Percentiles rank a stretch among this genome's conserved stretches.
These are phyloP conservation scores for Yueomyces sp. DNA, from an alignment of 805 yeast species.

Conservation along the genomic window DNA sequence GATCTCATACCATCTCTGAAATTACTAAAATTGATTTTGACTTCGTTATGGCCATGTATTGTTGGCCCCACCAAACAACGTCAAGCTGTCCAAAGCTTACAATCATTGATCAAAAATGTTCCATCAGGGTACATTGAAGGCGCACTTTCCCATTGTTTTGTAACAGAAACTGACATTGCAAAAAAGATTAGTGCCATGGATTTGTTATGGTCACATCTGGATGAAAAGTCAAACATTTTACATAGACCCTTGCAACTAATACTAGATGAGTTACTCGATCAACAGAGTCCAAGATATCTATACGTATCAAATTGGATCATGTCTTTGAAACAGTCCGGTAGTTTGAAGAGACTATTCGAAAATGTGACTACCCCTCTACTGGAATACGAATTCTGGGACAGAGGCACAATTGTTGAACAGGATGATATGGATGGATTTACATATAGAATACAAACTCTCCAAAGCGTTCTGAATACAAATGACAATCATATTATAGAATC, in stretches of 20 bases:
- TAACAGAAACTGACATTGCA: conserved; percentile 26
- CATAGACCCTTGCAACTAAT: conserved; percentile 53
- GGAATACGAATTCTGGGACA: conserved; percentile 25
- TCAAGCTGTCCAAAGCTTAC: conserved; percentile 54
- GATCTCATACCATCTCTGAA: conserved; percentile 12
- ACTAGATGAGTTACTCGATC: conserved; percentile 45
- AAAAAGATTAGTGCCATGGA: conserved; percentile 43
- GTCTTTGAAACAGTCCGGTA: conserved; percentile 34
- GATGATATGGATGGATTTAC: conserved; percentile 54
- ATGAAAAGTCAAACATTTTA: conserved; percentile 24
- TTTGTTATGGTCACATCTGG: conserved; percentile 65
- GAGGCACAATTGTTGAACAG: conserved; percentile 21
- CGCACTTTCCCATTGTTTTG: conserved; percentile 44
- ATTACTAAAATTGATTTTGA: conserved; percentile 18
- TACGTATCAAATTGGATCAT: conserved; percentile 38
- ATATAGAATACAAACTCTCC: conserved; percentile 44
- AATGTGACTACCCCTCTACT: conserved; percentile 44
- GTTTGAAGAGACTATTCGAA: conserved; percentile 47
- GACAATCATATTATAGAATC: conserved; percentile 30
- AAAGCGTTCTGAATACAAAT: conserved; percentile 38
- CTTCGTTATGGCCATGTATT: conserved; percentile 44
- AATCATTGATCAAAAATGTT: conserved; percentile 42
- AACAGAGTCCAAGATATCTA: conserved; percentile 30
- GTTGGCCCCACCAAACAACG: conserved; percentile 43
- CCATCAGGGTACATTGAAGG: conserved; percentile 56